These are phyloP conservation scores for Pseudogymnoascus verrucosus DNA, from an alignment of 2,329 filamentous ascomycete species.

Conservation along the genomic window DNA sequence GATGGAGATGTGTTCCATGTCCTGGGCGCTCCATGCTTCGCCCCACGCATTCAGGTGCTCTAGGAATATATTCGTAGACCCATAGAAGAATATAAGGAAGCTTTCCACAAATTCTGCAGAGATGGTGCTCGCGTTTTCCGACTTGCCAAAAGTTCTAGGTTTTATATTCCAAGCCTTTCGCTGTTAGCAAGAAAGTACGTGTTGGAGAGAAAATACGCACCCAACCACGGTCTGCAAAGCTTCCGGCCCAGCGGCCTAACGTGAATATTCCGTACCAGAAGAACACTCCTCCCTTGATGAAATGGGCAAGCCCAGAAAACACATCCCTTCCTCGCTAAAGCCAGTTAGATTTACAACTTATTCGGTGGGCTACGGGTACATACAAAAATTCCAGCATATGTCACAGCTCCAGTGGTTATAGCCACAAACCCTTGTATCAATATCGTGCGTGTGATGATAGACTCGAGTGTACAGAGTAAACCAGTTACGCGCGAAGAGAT, in stretches of 20 bases:
- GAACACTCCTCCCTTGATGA: slow-evolving; percentile 87
- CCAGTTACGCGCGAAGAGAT: slow-evolving; percentile 41
- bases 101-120: slow-evolving; percentile 88
- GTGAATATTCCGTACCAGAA: slow-evolving; percentile 84
- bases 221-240: slow-evolving; percentile 84
- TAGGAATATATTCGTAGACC: slow-evolving; percentile 81
- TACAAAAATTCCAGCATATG: slow-evolving; percentile 79
- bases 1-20: slow-evolving; percentile 88
- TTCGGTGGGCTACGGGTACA: slow-evolving; percentile 32
- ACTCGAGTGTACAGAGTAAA: slow-evolving; percentile 53
- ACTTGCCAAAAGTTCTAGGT: slow-evolving; percentile 39
- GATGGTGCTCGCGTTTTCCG: slow-evolving; percentile 54
- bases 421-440: slow-evolving; percentile 70
- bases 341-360: background rate
- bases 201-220: slow-evolving; percentile 42
- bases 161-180: slow-evolving; percentile 75
- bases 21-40: slow-evolving; percentile 62
- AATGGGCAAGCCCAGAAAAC: slow-evolving; percentile 81
- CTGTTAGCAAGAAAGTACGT: slow-evolving; percentile 18
- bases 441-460: slow-evolving; percentile 66
- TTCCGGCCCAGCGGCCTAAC: slow-evolving; percentile 78
- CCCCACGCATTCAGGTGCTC: slow-evolving; percentile 76
- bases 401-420: slow-evolving; percentile 63
- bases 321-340: slow-evolving; percentile 56
- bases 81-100: slow-evolving; percentile 83